Evolutionary conservation across 495 filamentous ascomycete species (phyloP), one percentile per base, ranked within the genome.

Genomic region (Penicillium maclennaniae): DNA sequence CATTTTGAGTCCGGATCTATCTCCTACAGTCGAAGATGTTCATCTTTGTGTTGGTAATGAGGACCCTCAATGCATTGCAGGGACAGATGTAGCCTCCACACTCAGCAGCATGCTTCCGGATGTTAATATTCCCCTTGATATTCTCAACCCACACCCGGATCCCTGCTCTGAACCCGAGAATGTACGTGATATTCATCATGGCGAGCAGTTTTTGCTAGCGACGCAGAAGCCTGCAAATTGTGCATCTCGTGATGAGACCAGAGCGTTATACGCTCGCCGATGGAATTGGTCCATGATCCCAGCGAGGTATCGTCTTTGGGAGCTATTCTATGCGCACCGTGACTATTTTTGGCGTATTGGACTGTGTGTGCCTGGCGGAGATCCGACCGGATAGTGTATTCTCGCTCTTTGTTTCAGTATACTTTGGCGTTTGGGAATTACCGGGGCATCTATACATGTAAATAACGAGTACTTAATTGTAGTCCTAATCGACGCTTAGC

Each of bases 261-360:
- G 34, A 15, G 20, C 60, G 6, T 59, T 68, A 57, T 58, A 60
- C 15, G 55, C 50, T 12, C 43, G 65, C 21, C 44, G 45, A 6
- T 56, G 60, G 49, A 53, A 66, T 15, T 71, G 75, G 55, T 69
- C 71, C 48, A 55, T 70, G 23, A 67, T 91, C 17, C 87, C 88
- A 15, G 66, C 79, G 9, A 71, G 83, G 42, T 85, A 84, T 57
- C 85, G 85, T 64, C 77, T 92, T 9, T 93, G 95, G 89, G 83
- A 95, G 72, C 72, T 95, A n/a, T 87, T 97, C 66, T 91, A 91
- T 73, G 87, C 92, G 15, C 93, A 98, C 73, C 77, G 93, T 47
- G 93, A 98, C 70, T 98, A 98, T 64, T 98, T 98, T 67, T 93
- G 91, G 87, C 72, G 93, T 28, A 62, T 98, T 53, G 93, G 93